Evolutionary conservation across 1,284 basidiomycete species (phyloP).

Genomic region (Calocybe gambosa): DNA sequence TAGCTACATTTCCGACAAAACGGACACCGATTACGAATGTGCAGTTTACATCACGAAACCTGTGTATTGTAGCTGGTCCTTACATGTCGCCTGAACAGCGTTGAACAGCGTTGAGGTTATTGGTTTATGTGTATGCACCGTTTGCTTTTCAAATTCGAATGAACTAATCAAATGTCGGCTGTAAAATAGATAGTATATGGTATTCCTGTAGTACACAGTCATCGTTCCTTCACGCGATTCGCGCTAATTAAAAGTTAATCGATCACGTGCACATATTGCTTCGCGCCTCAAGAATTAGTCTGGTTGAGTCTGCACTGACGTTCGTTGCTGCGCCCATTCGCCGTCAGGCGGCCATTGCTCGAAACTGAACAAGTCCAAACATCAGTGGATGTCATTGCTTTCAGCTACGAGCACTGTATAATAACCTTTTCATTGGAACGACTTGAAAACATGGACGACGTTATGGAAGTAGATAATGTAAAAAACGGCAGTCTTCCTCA

Average conservation of each 20-base stretch:
- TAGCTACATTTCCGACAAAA: slow-evolving; percentile 93
- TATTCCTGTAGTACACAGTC: no score
- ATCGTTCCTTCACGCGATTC: no score
- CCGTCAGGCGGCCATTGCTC: not conserved
- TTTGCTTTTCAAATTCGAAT: not conserved
- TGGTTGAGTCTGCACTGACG: slow-evolving; percentile 1
- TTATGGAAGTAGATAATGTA: slow-evolving; percentile 34
- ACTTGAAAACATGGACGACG: slow-evolving; percentile 22
- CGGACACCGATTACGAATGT: slow-evolving; percentile 89
- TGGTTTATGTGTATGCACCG: not conserved
- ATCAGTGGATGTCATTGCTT: slow-evolving; percentile 6
- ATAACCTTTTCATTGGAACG: not conserved
- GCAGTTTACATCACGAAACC: slow-evolving; percentile 91
- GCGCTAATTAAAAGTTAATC: not conserved
- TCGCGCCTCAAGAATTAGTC: slow-evolving; percentile 5
- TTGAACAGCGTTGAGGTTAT: slow-evolving; percentile 41
- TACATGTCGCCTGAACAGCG: slow-evolving; percentile 54
- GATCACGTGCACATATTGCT: slow-evolving; percentile 17
- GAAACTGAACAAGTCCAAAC: not conserved
- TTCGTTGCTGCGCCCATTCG: not conserved
- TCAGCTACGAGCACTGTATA: not conserved
- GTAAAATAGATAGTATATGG: not conserved
- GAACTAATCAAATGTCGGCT: not conserved
- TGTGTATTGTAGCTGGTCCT: slow-evolving; percentile 84
- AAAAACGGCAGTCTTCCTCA: slow-evolving; percentile 17